Evolutionary conservation across 345 rosid species (phyloP).

Genomic region (Syzygium grande): DNA sequence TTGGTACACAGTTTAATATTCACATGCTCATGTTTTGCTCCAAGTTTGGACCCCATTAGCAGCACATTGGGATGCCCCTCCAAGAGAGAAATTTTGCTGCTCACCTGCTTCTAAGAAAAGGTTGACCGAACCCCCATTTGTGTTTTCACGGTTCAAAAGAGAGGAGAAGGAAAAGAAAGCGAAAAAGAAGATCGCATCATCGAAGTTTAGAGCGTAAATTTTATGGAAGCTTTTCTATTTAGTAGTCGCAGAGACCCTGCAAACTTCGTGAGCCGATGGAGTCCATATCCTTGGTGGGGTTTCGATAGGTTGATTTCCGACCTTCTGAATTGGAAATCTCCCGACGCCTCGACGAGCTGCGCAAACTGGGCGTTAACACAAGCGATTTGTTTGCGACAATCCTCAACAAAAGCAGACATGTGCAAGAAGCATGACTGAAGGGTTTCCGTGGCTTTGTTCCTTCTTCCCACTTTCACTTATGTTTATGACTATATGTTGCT

Average conservation of each 20-base stretch:
- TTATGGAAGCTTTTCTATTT: not conserved
- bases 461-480: not conserved
- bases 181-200: not conserved
- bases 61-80: not conserved
- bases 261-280: not conserved
- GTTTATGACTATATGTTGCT: not conserved
- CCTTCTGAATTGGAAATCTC: not conserved
- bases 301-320: not conserved
- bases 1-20: no score
- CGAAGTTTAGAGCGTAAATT: not conserved
- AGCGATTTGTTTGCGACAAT: not conserved
- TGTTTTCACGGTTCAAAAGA: not conserved
- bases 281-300: not conserved
- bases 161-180: rapidly evolving
- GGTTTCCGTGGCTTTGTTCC: not conserved
- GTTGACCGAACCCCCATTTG: not conserved
- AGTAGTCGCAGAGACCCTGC: not conserved
- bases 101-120: not conserved
- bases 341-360: not conserved
- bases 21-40: not conserved
- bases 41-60: not conserved
- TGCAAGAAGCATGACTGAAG: not conserved
- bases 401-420: not conserved
- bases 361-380: not conserved
- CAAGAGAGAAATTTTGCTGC: not conserved